phyloP scores from a whole-genome alignment of 2,329 filamentous ascomycete species.

The Venturia aucupariae region DNA sequence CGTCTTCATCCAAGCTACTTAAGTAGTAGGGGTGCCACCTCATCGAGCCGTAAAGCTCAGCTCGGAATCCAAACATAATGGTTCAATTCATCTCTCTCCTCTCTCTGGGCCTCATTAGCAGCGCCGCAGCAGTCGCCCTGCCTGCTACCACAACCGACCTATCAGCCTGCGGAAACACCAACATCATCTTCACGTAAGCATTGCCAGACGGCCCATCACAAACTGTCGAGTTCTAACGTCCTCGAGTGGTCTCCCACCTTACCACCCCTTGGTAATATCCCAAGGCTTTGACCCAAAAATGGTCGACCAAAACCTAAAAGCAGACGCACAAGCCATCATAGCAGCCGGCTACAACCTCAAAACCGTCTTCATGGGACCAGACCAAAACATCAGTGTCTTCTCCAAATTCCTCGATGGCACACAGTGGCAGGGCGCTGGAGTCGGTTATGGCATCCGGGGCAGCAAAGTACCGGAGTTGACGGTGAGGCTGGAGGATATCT shows the following conservation, averaged over 20 bases:
- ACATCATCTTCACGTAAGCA: conserved; percentile 9
- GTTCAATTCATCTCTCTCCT: neutral
- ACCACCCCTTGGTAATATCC: neutral
- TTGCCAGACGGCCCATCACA: neutral
- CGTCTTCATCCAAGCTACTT: no score
- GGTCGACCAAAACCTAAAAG: neutral
- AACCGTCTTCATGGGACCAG: conserved; percentile 7
- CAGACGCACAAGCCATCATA: conserved; percentile 3
- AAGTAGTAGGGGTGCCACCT: no score
- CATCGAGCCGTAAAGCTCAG: no score
- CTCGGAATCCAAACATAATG: conserved; percentile 2
- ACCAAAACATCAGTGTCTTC: neutral
- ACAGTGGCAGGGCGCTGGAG: conserved; percentile 2
- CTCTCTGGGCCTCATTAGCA: neutral
- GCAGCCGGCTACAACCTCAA: conserved; percentile 6
- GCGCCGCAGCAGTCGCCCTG: neutral
- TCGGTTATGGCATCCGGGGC: neutral
- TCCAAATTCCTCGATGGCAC: neutral
- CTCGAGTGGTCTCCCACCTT: neutral
- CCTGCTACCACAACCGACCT: neutral
- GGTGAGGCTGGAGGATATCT: neutral
- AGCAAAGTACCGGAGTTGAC: neutral
- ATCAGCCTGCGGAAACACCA: neutral
- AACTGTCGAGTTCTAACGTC: no score
- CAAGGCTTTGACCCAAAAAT: neutral